phyloP scores from a whole-genome alignment of 2,329 filamentous ascomycete species.

The Mollisia scopiformis region DNA sequence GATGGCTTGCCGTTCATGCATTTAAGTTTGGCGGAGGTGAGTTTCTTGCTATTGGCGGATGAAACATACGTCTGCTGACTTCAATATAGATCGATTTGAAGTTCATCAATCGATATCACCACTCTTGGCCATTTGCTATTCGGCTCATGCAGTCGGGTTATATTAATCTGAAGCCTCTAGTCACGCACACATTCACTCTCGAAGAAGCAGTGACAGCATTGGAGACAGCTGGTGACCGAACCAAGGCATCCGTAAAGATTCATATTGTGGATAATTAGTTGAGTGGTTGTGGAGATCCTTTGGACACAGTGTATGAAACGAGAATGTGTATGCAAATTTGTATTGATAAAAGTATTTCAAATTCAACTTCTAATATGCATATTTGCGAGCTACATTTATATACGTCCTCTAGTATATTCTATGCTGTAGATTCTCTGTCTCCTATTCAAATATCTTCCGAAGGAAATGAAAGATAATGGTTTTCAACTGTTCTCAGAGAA shows the following conservation, averaged over 20 bases:
- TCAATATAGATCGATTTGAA: slow-evolving; percentile 60
- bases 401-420: no score
- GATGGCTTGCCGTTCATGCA: slow-evolving; percentile 53
- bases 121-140: slow-evolving; percentile 71
- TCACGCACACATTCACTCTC: slow-evolving; percentile 65
- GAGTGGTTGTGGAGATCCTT: not conserved
- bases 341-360: no score
- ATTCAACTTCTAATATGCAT: no score
- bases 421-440: no score
- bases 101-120: slow-evolving; percentile 72
- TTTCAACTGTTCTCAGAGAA: no score
- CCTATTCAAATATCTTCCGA: no score
- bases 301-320: no score
- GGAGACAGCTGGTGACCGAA: slow-evolving; percentile 50
- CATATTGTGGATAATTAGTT: slow-evolving; percentile 56
- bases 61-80: not conserved
- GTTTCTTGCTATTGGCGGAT: not conserved
- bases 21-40: slow-evolving; percentile 30
- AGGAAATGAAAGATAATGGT: no score
- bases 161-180: slow-evolving; percentile 62
- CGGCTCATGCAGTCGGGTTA: slow-evolving; percentile 60
- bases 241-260: slow-evolving; percentile 61
- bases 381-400: no score
- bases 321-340: no score
- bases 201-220: slow-evolving; percentile 61